Percentiles rank a stretch among this genome's conserved stretches.
phyloP scores from a whole-genome alignment of 768 basidiomycete species.

The Russula sp. region DNA sequence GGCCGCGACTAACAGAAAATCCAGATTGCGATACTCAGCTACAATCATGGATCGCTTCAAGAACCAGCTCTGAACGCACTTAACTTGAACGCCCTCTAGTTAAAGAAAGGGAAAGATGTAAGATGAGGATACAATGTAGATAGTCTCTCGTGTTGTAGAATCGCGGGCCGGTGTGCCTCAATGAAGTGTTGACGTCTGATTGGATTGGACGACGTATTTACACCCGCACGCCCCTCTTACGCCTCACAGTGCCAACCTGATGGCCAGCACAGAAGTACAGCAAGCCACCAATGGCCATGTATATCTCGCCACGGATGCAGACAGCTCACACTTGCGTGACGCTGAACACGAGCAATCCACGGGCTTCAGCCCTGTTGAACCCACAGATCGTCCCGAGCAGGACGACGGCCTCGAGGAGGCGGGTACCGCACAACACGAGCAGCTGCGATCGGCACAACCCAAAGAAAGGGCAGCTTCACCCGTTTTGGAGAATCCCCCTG shows the following conservation, averaged over 20 bases:
- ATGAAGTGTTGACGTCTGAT: conserved; percentile 19
- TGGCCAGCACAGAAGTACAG: conserved; percentile 8
- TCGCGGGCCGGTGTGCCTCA: not conserved
- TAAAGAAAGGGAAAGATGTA: not conserved
- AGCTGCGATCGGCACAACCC: conserved; percentile 15
- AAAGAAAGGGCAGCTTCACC: conserved; percentile 15
- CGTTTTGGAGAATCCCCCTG: conserved; percentile 6
- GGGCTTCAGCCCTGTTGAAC: not conserved
- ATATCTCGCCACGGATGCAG: not conserved
- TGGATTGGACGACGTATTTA: not conserved
- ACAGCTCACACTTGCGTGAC: conserved; percentile 6
- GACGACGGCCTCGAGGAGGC: conserved; percentile 7
- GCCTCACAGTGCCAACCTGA: not conserved
- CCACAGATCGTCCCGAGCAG: conserved; percentile 1
- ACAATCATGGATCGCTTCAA: conserved; percentile 71
- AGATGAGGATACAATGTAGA: not conserved
- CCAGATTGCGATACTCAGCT: conserved; percentile 72
- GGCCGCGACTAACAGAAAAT: not conserved
- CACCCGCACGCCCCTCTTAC: not conserved
- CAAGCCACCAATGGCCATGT: conserved; percentile 1
- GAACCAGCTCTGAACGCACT: conserved; percentile 74
- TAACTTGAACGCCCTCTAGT: conserved; percentile 39
- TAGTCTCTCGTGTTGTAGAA: not conserved
- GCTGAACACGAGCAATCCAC: conserved; percentile 33
- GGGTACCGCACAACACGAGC: conserved; percentile 19